phyloP scores from a whole-genome alignment of 1,139 yeast genomes.

The Kodamaea arcana region DNA sequence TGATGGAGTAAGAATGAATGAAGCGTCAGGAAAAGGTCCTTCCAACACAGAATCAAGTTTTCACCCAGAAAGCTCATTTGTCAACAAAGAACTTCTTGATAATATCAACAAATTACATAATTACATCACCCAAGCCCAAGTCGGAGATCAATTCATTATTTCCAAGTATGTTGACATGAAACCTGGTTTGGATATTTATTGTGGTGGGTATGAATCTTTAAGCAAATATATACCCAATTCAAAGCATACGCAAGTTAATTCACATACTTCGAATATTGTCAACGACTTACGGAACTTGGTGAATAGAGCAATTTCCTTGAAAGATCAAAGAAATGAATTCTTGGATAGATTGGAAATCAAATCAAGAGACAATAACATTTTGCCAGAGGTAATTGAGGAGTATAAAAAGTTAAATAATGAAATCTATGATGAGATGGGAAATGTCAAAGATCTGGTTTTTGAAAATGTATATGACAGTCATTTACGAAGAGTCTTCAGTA shows the following conservation, averaged over 20 bases:
- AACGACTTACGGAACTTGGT: conserved; percentile 35
- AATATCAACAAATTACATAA: conserved; percentile 41
- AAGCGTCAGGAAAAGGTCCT: not conserved
- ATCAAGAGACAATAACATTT: conserved; percentile 43
- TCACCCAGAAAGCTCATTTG: conserved; percentile 31
- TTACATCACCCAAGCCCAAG: conserved; percentile 55
- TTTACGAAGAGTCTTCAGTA: conserved; percentile 32
- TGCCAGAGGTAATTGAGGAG: conserved; percentile 46
- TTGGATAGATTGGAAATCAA: conserved; percentile 42
- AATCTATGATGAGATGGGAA: conserved; percentile 15
- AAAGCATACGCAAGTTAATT: conserved; percentile 36
- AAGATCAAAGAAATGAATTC: conserved; percentile 34
- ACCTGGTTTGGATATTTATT: conserved; percentile 40
- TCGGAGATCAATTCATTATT: conserved; percentile 55
- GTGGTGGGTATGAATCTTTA: conserved; percentile 40
- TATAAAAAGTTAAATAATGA: conserved; percentile 29
- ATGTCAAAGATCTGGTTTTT: conserved; percentile 23
- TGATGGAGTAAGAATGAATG: conserved; percentile 16
- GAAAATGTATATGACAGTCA: conserved; percentile 36
- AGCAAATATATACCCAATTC: conserved; percentile 50
- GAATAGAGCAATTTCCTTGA: conserved; percentile 23
- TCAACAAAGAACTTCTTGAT: conserved; percentile 32
- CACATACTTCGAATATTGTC: conserved; percentile 32
- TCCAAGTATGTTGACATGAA: conserved; percentile 42
- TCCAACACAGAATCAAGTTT: conserved; percentile 20